Conservation (phyloP, 164 flowering plant genomes). For the Magnolia officinalis region DNA sequence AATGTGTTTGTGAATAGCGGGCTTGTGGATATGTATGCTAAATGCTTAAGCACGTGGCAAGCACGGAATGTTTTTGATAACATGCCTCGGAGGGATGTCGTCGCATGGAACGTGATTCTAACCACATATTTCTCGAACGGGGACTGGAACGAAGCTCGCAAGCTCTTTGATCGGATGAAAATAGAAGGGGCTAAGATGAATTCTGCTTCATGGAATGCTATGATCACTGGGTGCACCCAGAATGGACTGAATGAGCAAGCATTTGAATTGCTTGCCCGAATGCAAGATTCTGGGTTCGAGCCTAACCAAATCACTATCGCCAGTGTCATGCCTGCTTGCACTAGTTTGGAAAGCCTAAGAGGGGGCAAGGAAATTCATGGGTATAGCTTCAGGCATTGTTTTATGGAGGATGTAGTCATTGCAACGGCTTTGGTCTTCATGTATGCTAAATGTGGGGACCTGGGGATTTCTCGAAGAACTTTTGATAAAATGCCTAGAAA, state of each 20-base stretch:
- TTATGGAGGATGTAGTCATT: conserved; percentile 27
- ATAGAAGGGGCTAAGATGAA: conserved; percentile 25
- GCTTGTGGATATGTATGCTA: conserved; percentile 55
- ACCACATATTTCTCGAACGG: conserved; percentile 41
- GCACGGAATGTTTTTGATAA: conserved; percentile 42
- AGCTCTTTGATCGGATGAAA: conserved; percentile 40
- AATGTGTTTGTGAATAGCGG: conserved; percentile 52
- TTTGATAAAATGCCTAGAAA: conserved; percentile 34
- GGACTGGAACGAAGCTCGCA: conserved; percentile 40
- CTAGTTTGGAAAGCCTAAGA: conserved; percentile 37
- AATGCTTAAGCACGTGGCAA: conserved; percentile 36
- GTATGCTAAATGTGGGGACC: conserved; percentile 64
- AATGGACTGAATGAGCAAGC: conserved; percentile 42
- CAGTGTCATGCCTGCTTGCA: conserved; percentile 44
- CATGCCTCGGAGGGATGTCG: conserved; percentile 39
- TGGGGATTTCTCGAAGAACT: conserved; percentile 32
- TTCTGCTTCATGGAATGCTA: conserved; percentile 50
- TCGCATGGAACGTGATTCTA: conserved; percentile 53
- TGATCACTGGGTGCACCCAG: conserved; percentile 50
- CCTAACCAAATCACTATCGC: conserved; percentile 52
- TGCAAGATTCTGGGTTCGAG: conserved; percentile 42
- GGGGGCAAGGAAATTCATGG: conserved; percentile 53
- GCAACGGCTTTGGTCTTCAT: conserved; percentile 47
- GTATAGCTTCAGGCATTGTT: conserved; percentile 30
- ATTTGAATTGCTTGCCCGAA: conserved; percentile 30